A percentile compares a stretch with the other conserved stretches of the same genome.
These are phyloP conservation scores for Pisolithus albus DNA, from an alignment of 768 basidiomycete genomes.

Conservation along the genomic window DNA sequence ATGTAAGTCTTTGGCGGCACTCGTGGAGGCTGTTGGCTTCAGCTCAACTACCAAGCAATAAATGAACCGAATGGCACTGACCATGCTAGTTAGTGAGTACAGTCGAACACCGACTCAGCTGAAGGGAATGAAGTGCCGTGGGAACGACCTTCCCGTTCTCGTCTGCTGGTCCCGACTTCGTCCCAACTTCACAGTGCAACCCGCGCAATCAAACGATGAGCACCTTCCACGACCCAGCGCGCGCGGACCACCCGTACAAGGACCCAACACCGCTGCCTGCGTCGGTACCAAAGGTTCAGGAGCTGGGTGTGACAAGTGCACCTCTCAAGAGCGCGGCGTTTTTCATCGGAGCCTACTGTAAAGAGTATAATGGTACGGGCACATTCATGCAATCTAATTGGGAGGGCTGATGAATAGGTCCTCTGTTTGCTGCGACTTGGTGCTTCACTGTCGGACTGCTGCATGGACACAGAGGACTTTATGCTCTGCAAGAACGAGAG, in stretches of 20 bases:
- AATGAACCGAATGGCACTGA: too few relatives aligned
- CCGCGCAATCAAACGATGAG: constrained; percentile 38
- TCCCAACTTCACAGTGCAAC: constrained; percentile 13
- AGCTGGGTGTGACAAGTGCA: constrained; percentile 85
- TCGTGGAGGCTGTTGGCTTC: constrained; percentile 41
- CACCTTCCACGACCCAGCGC: constrained; percentile 43
- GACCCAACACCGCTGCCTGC: constrained; percentile 63
- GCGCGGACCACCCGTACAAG: constrained; percentile 44
- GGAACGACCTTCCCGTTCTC: constrained; percentile 20
- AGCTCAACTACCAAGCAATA: too few relatives aligned
- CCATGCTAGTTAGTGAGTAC: too few relatives aligned
- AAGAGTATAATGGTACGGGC: constrained; percentile 92
- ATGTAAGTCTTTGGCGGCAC: constrained; percentile 58
- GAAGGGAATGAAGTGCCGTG: constrained; percentile 1
- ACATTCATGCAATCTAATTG: background rate
- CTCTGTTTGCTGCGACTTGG: background rate
- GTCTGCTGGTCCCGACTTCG: constrained; percentile 2
- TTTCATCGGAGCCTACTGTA: constrained; percentile 94
- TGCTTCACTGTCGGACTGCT: constrained; percentile 12
- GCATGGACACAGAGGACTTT: constrained; percentile 65
- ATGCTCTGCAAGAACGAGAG: constrained; percentile 97
- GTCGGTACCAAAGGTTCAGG: constrained; percentile 70
- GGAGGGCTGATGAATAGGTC: background rate
- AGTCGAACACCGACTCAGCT: too few relatives aligned
- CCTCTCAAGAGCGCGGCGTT: constrained; percentile 95